These are phyloP conservation scores for Camellia sinensis DNA, from an alignment of 148 eudicot species.

Conservation along the genomic window DNA sequence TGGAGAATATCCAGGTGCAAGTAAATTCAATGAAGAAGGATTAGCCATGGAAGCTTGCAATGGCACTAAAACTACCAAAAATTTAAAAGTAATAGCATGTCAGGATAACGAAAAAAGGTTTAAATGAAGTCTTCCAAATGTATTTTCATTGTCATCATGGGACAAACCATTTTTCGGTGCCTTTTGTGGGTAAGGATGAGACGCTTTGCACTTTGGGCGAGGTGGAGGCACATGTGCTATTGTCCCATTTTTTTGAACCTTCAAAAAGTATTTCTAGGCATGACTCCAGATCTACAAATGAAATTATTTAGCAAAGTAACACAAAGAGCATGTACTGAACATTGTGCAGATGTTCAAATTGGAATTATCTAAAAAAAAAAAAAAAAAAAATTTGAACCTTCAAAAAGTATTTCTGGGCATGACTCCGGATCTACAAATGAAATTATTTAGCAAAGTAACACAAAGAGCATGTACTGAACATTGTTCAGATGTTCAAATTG, in stretches of 20 bases:
- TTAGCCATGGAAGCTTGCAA: slow-evolving; percentile 54
- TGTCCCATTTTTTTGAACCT: slow-evolving; percentile 90
- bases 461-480: too few species aligned
- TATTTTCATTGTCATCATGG: background rate
- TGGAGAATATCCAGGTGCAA: slow-evolving; percentile 63
- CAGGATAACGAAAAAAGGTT: slow-evolving; percentile 10
- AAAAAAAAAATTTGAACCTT: too few species aligned
- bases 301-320: slow-evolving; percentile 9
- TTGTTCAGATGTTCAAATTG: too few species aligned
- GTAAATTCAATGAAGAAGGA: slow-evolving; percentile 58
- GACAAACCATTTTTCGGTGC: slow-evolving; percentile 74
- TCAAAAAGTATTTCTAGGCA: slow-evolving; percentile 91
- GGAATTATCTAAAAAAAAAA: too few species aligned
- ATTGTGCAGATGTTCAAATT: background rate
- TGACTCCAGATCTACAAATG: slow-evolving; percentile 76
- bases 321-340: slow-evolving; percentile 1
- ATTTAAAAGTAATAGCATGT: slow-evolving; percentile 13
- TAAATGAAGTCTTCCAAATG: slow-evolving; percentile 4
- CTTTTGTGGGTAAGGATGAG: slow-evolving; percentile 96
- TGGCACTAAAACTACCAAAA: slow-evolving; percentile 44
- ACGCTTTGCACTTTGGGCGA: slow-evolving; percentile 88
- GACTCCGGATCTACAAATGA: too few species aligned
- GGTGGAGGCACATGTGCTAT: slow-evolving; percentile 93
- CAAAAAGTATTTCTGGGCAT: too few species aligned
- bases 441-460: too few species aligned